These are phyloP conservation scores for Penicillium sp. DNA, from an alignment of 2,329 filamentous ascomycete genomes.

Conservation along the genomic window DNA sequence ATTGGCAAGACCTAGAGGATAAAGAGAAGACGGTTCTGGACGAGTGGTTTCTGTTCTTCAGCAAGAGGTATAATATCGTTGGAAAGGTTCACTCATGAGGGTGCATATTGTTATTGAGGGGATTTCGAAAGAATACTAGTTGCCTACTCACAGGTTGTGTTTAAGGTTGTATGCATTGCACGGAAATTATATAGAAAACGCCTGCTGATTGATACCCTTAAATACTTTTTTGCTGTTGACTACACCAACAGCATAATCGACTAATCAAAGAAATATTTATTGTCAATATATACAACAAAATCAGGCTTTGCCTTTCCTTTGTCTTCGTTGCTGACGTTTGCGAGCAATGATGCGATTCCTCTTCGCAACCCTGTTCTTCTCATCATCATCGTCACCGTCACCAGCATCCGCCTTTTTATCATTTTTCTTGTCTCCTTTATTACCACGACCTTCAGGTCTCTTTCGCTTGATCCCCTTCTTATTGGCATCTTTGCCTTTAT, in stretches of 20 bases:
- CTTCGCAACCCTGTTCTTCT: conserved; percentile 51
- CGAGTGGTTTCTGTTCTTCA: conserved; percentile 96
- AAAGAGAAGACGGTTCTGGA: conserved; percentile 80
- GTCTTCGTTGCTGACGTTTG: conserved; percentile 70
- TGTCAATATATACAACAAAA: neutral
- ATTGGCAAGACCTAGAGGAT: conserved; percentile 78
- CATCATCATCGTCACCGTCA: conserved; percentile 26
- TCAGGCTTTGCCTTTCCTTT: conserved; percentile 54
- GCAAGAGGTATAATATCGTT: conserved; percentile 86
- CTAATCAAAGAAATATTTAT: neutral
- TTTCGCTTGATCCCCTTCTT: conserved; percentile 37
- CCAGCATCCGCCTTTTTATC: conserved; percentile 21
- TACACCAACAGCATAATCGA: neutral
- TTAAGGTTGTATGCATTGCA: neutral
- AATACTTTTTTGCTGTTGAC: neutral
- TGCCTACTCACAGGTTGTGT: neutral
- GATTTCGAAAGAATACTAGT: conserved; percentile 16
- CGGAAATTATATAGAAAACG: neutral
- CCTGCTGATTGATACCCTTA: neutral
- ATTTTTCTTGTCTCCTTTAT: conserved; percentile 9
- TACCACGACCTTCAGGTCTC: conserved; percentile 7
- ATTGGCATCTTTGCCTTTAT: conserved; percentile 27
- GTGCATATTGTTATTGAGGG: neutral
- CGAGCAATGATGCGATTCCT: conserved; percentile 77
- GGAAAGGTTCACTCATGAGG: conserved; percentile 40